Evolutionary conservation across 768 basidiomycete genomes (phyloP), one percentile per base, ranked within the genome.

Genomic region (Psilocybe cyanescens): DNA sequence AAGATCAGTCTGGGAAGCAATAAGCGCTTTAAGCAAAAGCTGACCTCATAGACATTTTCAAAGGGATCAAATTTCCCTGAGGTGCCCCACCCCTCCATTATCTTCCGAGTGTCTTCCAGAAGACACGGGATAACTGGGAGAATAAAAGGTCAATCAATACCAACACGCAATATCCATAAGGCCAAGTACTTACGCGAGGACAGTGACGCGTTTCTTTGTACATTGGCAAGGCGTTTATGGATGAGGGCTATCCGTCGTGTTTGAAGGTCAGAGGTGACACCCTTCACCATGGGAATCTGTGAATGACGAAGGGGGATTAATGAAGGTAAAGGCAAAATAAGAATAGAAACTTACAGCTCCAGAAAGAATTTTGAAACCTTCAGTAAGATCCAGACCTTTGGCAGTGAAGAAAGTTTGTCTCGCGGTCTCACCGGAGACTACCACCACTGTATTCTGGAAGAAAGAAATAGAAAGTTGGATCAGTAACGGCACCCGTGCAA

Each of bases 321-420:
- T 53, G 45, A 64, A 30, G 60, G 51, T 58, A 61, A 39, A 68
- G 61, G 55, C 55, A 61, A 65, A 30, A 48, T 60, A 50, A 63
- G 56, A 59, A 55, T 60, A 61, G 41, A 55, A 30, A 84, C 88
- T 65, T 71, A 92, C 91, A 58, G 88, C 90, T 54, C 90, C 91
- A 53, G 89, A 90, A 62, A 93, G 81, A 68, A 90, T 83, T 68
- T 86, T 89, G 79, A 91, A 92, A 4, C 90, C 91, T 77, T 91
- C 89, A 45, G 86, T 87, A 54, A 93, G 82, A 73, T 92, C 89
- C 63, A 93, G 83, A 19, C 83, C 83, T 73, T 85, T 86, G 58
- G 88, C 84, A 2, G 81, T 81, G 68, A 92, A 90, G 74, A 92
- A 92, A 3, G 85, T 80, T 58, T 83, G 82, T 58, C 91, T 79